phyloP scores from a whole-genome alignment of 1,284 basidiomycete genomes.

The Gomphus bonarii region DNA sequence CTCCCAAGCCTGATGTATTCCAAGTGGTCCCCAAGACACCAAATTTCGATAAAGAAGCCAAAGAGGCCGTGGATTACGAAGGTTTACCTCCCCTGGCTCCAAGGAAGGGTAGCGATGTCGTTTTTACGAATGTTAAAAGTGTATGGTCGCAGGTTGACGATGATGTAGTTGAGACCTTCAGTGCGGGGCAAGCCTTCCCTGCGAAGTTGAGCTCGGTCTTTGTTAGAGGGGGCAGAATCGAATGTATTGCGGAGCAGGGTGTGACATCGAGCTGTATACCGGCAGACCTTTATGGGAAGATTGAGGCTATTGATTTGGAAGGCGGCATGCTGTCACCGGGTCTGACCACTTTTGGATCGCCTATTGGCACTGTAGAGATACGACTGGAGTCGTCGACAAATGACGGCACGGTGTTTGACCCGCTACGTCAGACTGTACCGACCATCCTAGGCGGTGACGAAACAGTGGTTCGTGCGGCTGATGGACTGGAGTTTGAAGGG shows the following conservation, averaged over 20 bases:
- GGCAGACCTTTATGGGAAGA: neutral
- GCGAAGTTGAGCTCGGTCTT: slow-evolving; percentile 36
- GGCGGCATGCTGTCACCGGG: slow-evolving; percentile 48
- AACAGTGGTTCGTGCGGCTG: slow-evolving; percentile 53
- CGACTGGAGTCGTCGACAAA: slow-evolving; percentile 52
- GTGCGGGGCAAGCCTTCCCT: slow-evolving; percentile 13
- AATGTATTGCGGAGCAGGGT: neutral
- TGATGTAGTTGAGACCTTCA: neutral
- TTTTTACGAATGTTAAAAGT: slow-evolving; percentile 40
- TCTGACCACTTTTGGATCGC: slow-evolving; percentile 49
- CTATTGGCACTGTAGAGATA: slow-evolving; percentile 52
- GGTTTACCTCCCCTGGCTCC: slow-evolving; percentile 54
- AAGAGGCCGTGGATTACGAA: slow-evolving; percentile 46
- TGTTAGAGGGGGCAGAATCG: slow-evolving; percentile 26
- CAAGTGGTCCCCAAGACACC: slow-evolving; percentile 47
- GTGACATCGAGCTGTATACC: neutral
- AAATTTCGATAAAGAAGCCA: slow-evolving; percentile 45
- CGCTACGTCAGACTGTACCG: slow-evolving; percentile 28
- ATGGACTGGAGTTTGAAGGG: slow-evolving; percentile 65
- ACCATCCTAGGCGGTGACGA: slow-evolving; percentile 36
- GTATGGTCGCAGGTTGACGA: slow-evolving; percentile 16
- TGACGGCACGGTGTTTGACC: slow-evolving; percentile 52
- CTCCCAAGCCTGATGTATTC: slow-evolving; percentile 34
- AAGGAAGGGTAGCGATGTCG: slow-evolving; percentile 18
- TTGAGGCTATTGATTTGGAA: slow-evolving; percentile 32